A percentile compares a stretch with the other conserved stretches of the same genome.
Evolutionary conservation across 345 rosid genomes (phyloP).

Genomic region (Syzygium oleosum): DNA sequence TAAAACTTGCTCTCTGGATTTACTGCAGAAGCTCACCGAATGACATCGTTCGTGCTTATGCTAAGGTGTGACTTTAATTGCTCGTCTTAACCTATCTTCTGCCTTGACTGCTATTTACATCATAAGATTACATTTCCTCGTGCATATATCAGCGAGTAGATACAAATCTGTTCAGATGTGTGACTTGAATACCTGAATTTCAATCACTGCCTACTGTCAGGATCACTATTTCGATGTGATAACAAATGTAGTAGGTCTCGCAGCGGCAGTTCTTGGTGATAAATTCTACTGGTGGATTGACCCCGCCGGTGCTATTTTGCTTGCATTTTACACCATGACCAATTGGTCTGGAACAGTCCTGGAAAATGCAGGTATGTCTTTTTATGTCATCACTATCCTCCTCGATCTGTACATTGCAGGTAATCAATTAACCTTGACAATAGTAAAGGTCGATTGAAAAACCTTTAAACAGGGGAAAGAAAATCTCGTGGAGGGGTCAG

Average conservation of each 20-base stretch:
- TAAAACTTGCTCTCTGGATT: conserved; percentile 70
- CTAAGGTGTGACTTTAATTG: conserved; percentile 36
- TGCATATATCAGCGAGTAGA: background rate
- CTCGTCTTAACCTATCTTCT: background rate
- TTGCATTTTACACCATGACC: conserved; percentile 72
- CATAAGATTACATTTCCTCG: background rate
- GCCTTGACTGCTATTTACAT: background rate
- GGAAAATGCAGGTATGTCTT: conserved; percentile 72
- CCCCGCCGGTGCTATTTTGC: conserved; percentile 70
- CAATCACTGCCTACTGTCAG: conserved; percentile 12
- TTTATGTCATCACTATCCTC: background rate
- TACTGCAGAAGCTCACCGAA: conserved; percentile 72
- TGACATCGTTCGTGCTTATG: conserved; percentile 83
- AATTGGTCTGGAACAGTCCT: conserved; percentile 86
- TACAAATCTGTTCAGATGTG: background rate
- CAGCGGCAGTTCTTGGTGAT: conserved; percentile 81
- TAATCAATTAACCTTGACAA: background rate
- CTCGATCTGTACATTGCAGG: background rate
- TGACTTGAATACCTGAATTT: background rate
- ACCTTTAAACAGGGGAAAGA: background rate
- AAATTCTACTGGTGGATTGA: conserved; percentile 83
- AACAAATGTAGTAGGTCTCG: conserved; percentile 73
- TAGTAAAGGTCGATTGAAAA: background rate
- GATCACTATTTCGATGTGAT: conserved; percentile 87
- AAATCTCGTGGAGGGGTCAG: background rate